Evolutionary conservation across 495 filamentous ascomycete species (phyloP), one percentile per base, ranked within the genome.

Genomic region (Aspergillus carlsbadensis): DNA sequence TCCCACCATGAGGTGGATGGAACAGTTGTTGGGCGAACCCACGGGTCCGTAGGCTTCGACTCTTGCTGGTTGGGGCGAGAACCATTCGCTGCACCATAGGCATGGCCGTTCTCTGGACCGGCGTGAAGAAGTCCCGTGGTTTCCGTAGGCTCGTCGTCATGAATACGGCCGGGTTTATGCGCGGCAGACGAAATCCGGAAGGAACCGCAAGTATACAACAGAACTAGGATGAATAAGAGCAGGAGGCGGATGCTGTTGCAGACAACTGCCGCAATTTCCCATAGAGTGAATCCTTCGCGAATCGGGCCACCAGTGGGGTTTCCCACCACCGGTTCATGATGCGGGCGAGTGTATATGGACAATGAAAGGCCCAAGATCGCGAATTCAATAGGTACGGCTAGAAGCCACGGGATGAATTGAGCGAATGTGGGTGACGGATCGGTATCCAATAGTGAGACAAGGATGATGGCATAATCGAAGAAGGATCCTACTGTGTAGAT

Each of bases 1-100:
- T 97, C 94, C 84, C 87, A 90, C 90, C 90, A 89, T 61, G 81
- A 89, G 15, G 86, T 85, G 5, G 84, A 81, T 5, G 85, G 85
- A 36, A 83, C 74, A 13, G 76, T 81, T n/a, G 80, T 83, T 10
- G 87, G 85, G 59, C 86, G 79, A 51, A 81, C 83, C 88, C 87
- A 91, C 10, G 70, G 70, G 55, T 78, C 76, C 36, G 70, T 50
- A 0, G 74, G 74, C 42, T 75, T 77, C n/a, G 72, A 44, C 8
- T 65, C 15, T 33, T 76, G 72, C 13, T 71, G 60, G 29, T 70
- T 67, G 54, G 56, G 43, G 3, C 70, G 63, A 41, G 61, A 65
- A 35, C 71, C 71, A 57, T 76, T 67, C 2, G 70, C 74, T 24
- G 78, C 62, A 34, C 83, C 83, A 63, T 87, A 84, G 75, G 66